A percentile compares a stretch with the other conserved stretches of the same genome.
These are phyloP conservation scores for Farysia itapuensis DNA, from an alignment of 1,284 basidiomycete genomes.

Conservation along the genomic window DNA sequence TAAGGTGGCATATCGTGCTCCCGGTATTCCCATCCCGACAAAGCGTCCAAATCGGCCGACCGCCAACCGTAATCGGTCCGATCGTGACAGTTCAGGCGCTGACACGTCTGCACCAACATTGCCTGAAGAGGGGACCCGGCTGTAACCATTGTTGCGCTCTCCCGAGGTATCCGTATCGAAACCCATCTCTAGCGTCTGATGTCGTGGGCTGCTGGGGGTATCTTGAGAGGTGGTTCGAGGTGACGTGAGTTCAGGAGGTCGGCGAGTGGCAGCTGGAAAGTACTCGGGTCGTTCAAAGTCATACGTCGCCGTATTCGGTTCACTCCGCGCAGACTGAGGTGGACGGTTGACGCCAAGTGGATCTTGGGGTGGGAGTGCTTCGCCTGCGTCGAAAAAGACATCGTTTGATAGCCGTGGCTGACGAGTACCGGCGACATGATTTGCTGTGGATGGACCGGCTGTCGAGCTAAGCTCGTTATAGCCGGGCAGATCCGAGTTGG, in stretches of 20 bases:
- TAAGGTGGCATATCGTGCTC: conserved; percentile 47
- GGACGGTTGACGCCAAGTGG: conserved; percentile 24
- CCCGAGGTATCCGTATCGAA: conserved; percentile 14
- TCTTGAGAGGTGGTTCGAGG: background rate
- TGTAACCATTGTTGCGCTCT: conserved; percentile 17
- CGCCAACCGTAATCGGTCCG: conserved; percentile 37
- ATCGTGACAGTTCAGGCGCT: conserved; percentile 6
- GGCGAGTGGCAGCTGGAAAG: conserved; percentile 24
- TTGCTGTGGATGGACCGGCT: conserved; percentile 1
- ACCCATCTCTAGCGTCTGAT: conserved; percentile 28
- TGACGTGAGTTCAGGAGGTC: conserved; percentile 4
- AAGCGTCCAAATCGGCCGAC: conserved; percentile 53
- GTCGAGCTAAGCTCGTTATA: conserved; percentile 17
- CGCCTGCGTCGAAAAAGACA: conserved; percentile 52
- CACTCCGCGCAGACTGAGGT: background rate
- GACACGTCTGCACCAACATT: conserved; percentile 3
- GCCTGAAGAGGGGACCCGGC: conserved; percentile 19
- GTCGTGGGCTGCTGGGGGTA: conserved; percentile 2
- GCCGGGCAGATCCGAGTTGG: conserved; percentile 15
- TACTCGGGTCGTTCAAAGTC: conserved; percentile 52
- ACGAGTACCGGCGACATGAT: background rate
- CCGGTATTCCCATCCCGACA: conserved; percentile 57
- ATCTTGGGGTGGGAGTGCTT: conserved; percentile 29
- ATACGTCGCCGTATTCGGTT: conserved; percentile 18
- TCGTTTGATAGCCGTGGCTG: conserved; percentile 8